A percentile compares a stretch with the other conserved stretches of the same genome.
Conservation (phyloP, 2,329 filamentous ascomycete species). For the Gaeumannomyces tritici region DNA sequence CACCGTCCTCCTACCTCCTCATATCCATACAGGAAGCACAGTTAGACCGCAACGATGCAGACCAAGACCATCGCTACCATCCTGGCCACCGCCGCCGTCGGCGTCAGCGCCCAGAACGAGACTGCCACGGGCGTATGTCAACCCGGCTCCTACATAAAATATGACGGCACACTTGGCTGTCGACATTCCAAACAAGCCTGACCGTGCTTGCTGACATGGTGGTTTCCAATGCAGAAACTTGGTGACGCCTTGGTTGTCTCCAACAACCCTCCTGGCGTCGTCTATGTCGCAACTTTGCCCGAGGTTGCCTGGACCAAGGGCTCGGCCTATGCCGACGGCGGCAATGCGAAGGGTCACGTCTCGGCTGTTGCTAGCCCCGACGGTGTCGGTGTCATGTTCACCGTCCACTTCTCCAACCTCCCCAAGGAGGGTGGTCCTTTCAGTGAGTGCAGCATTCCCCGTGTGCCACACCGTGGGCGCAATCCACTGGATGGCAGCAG, state of each 20-base stretch:
- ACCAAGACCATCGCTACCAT: neutral
- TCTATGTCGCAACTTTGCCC: slow-evolving; percentile 48
- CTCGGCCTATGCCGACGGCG: slow-evolving; percentile 29
- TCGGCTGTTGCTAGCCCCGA: slow-evolving; percentile 15
- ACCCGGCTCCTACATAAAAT: neutral
- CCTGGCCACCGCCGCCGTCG: slow-evolving; percentile 1
- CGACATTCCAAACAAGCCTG: neutral
- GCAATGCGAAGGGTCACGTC: slow-evolving; percentile 37
- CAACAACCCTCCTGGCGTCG: slow-evolving; percentile 44
- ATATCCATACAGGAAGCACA: neutral
- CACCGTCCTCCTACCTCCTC: neutral
- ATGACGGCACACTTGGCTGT: neutral
- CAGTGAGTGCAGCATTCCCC: slow-evolving; percentile 26
- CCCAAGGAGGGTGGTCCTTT: slow-evolving; percentile 22
- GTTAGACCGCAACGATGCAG: slow-evolving; percentile 3
- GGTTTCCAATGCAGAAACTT: slow-evolving; percentile 4
- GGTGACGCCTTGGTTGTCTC: slow-evolving; percentile 21
- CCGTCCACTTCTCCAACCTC: slow-evolving; percentile 19
- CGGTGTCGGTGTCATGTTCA: slow-evolving; percentile 21
- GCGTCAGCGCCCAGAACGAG: slow-evolving; percentile 3
- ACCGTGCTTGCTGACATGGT: neutral
- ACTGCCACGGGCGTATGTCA: neutral
- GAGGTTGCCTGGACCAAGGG: slow-evolving; percentile 37
- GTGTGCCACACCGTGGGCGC: neutral
- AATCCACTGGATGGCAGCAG: neutral